These are phyloP conservation scores for Orbilia oligospora DNA, from an alignment of 2,329 filamentous ascomycete genomes.

Conservation along the genomic window DNA sequence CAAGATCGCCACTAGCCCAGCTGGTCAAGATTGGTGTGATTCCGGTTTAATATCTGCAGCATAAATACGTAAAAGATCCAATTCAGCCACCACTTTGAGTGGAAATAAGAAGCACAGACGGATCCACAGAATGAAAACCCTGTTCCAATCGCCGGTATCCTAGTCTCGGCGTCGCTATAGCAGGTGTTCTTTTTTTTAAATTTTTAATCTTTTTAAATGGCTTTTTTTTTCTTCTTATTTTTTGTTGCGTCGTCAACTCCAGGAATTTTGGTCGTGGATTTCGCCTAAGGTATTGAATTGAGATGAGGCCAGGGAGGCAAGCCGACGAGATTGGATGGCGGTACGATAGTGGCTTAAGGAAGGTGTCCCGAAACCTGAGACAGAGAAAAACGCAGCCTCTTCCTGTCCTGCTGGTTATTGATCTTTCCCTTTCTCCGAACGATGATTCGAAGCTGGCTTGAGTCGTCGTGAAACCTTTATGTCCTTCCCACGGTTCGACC, in stretches of 20 bases:
- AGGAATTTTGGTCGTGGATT: constrained; percentile 24
- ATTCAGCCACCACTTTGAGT: constrained; percentile 39
- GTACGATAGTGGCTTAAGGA: constrained; percentile 21
- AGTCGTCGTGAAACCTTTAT: constrained; percentile 4
- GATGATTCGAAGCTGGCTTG: neutral
- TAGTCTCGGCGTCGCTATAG: constrained; percentile 1
- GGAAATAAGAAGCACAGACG: constrained; percentile 52
- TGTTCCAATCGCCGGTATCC: neutral
- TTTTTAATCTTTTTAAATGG: neutral
- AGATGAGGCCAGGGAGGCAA: constrained; percentile 37
- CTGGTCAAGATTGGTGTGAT: constrained; percentile 30
- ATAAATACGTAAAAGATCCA: constrained; percentile 38
- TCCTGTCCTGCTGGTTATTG: neutral
- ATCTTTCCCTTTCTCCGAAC: constrained; percentile 6
- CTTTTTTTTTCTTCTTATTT: constrained; percentile 25
- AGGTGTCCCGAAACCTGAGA: constrained; percentile 36
- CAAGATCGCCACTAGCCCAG: constrained; percentile 39
- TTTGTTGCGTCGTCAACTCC: constrained; percentile 9
- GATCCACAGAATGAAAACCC: constrained; percentile 32
- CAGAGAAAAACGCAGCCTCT: constrained; percentile 3
- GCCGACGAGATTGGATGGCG: constrained; percentile 34
- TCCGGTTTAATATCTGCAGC: constrained; percentile 43
- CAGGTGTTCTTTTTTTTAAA: neutral
- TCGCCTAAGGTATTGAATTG: constrained; percentile 30
- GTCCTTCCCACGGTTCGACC: neutral